Conservation (phyloP, 352 stramenopile genomes). For the Pythium chondricola region DNA sequence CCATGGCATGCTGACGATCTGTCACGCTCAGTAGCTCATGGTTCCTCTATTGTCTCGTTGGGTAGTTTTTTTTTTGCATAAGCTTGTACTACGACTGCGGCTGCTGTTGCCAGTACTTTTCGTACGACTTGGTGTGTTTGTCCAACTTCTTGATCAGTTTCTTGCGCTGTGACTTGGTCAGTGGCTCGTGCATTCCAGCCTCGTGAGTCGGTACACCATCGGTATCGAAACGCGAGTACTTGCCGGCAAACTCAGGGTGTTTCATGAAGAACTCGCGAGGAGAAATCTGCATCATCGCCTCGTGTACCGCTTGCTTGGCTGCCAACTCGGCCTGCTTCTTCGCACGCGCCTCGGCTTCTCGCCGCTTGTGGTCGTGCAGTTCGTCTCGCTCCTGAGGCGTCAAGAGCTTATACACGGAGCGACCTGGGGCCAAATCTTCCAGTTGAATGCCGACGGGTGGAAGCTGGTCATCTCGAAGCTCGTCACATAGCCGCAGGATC, state of each 20-base stretch:
- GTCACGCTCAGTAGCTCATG: conserved; percentile 5
- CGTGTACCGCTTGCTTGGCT: conserved; percentile 51
- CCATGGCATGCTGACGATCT: conserved; percentile 29
- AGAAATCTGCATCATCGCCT: conserved; percentile 61
- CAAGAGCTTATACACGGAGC: conserved; percentile 54
- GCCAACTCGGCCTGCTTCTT: conserved; percentile 6
- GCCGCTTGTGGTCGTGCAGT: conserved; percentile 3
- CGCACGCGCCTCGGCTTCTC: conserved; percentile 4
- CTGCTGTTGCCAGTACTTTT: conserved; percentile 50
- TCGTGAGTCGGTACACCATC: conserved; percentile 53
- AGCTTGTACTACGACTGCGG: not conserved
- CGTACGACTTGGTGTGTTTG: conserved; percentile 65
- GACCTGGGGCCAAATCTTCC: conserved; percentile 57
- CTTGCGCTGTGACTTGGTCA: conserved; percentile 71
- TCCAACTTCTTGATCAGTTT: conserved; percentile 69
- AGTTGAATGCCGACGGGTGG: conserved; percentile 52
- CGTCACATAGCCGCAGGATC: conserved; percentile 58
- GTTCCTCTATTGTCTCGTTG: not conserved
- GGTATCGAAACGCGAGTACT: conserved; percentile 47
- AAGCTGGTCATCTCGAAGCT: conserved; percentile 50
- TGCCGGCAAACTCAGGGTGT: conserved; percentile 35
- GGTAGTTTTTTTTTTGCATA: not conserved
- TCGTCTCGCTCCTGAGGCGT: conserved; percentile 28
- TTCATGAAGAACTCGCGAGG: conserved; percentile 45
- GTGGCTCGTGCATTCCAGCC: conserved; percentile 16